Evolutionary conservation across 2,329 filamentous ascomycete genomes (phyloP).

Genomic region (Cyphellophora attinorum): DNA sequence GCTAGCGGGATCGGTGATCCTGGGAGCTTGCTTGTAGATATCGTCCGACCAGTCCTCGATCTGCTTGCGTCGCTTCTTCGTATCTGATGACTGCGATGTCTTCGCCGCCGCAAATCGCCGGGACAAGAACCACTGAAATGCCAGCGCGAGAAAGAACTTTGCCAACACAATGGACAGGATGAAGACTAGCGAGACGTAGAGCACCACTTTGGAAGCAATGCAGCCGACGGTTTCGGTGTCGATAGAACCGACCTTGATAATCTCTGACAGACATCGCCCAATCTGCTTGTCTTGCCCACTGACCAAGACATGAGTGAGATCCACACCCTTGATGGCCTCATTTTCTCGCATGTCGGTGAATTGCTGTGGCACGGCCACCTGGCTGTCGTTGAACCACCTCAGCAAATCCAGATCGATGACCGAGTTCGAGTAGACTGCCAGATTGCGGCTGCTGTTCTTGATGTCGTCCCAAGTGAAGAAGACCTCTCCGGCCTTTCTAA

Average conservation of each 20-base stretch:
- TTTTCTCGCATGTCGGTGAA: conserved; percentile 74
- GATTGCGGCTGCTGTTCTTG: conserved; percentile 75
- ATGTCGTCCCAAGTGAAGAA: conserved; percentile 96
- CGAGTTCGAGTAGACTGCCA: conserved; percentile 88
- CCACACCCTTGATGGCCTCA: conserved; percentile 64
- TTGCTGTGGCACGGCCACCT: conserved; percentile 64
- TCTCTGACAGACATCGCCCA: conserved; percentile 80
- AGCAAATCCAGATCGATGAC: conserved; percentile 85
- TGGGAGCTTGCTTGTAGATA: conserved; percentile 84
- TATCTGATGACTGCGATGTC: conserved; percentile 71
- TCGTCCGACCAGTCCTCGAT: conserved; percentile 98
- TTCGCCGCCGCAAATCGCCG: conserved; percentile 75
- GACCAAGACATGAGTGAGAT: conserved; percentile 83
- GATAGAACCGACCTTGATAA: conserved; percentile 89
- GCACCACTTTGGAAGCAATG: conserved; percentile 92
- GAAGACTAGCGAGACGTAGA: conserved; percentile 85
- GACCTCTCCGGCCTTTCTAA: conserved; percentile 68
- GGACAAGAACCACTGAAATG: conserved; percentile 96
- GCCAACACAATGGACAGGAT: conserved; percentile 80
- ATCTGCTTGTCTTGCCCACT: conserved; percentile 67
- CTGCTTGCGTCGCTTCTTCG: conserved; percentile 77
- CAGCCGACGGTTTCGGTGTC: conserved; percentile 95
- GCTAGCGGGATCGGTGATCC: conserved; percentile 65
- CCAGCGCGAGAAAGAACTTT: conserved; percentile 78
- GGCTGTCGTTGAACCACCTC: conserved; percentile 75